phyloP scores from a whole-genome alignment of 495 filamentous ascomycete genomes.

The Podospora australis region DNA sequence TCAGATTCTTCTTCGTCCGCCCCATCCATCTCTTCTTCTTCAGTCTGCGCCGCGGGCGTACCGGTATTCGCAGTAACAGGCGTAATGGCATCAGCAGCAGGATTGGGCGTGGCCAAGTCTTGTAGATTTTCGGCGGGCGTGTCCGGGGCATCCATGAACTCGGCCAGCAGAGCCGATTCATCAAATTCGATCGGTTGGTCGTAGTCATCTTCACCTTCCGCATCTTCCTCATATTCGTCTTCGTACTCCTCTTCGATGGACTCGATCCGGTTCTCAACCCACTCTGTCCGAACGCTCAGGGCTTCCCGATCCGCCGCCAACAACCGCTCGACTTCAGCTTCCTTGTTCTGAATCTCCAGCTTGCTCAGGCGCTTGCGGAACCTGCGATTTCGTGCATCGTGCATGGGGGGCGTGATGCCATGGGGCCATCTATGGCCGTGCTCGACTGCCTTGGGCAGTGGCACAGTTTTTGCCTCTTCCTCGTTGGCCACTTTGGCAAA shows the following conservation, averaged over 20 bases:
- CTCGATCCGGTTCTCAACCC: conserved; percentile 55
- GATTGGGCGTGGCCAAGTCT: conserved; percentile 27
- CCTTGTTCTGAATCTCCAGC: conserved; percentile 81
- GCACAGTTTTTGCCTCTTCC: conserved; percentile 59
- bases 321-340: conserved; percentile 71
- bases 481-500: conserved; percentile 65
- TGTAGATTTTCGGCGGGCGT: conserved; percentile 23
- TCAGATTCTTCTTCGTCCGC: conserved; percentile 41
- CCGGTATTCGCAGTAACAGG: conserved; percentile 30
- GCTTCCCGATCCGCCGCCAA: conserved; percentile 63
- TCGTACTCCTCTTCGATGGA: conserved; percentile 45
- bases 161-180: conserved; percentile 37
- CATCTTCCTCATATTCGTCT: conserved; percentile 56
- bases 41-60: conserved; percentile 21
- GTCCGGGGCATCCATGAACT: conserved; percentile 23
- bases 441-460: conserved; percentile 58
- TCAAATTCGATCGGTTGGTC: conserved; percentile 17
- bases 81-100: conserved; percentile 31
- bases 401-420: conserved; percentile 87
- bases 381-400: conserved; percentile 73
- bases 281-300: conserved; percentile 48
- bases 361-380: conserved; percentile 80
- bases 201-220: conserved; percentile 48
- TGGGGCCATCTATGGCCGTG: conserved; percentile 77
- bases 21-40: conserved; percentile 36